phyloP scores from a whole-genome alignment of 768 basidiomycete genomes.

The Leccinum pellstonianum region DNA sequence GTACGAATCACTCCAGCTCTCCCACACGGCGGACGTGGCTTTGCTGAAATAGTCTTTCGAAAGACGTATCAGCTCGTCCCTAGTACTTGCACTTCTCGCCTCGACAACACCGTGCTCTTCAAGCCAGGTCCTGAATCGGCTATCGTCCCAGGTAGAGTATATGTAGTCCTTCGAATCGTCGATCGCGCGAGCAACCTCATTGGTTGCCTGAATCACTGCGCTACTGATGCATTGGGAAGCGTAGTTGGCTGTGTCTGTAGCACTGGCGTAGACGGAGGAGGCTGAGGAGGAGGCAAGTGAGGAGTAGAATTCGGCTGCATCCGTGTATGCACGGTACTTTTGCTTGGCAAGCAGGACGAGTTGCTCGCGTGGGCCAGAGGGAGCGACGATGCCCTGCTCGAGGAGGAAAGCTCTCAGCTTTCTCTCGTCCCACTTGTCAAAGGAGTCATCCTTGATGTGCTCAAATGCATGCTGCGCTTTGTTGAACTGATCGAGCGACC shows the following conservation, averaged over 20 bases:
- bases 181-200: constrained; percentile 47
- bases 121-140: constrained; percentile 66
- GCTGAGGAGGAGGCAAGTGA: constrained; percentile 46
- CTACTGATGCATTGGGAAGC: constrained; percentile 42
- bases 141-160: constrained; percentile 89
- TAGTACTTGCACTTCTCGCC: constrained; percentile 50
- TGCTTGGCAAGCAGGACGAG: constrained; percentile 76
- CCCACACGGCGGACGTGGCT: constrained; percentile 65
- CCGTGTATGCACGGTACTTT: constrained; percentile 58
- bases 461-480: constrained; percentile 62
- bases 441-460: constrained; percentile 55
- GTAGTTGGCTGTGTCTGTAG: constrained; percentile 35
- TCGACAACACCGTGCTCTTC: constrained; percentile 72
- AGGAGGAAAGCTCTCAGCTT: constrained; percentile 80
- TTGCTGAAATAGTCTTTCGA: constrained; percentile 69
- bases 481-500: constrained; percentile 64
- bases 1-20: constrained; percentile 84
- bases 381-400: constrained; percentile 83
- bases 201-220: constrained; percentile 51
- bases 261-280: constrained; percentile 52
- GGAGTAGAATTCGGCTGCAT: constrained; percentile 57
- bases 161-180: constrained; percentile 84
- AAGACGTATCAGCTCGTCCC: constrained; percentile 64
- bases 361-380: constrained; percentile 75
- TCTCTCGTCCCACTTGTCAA: constrained; percentile 86